phyloP scores from a whole-genome alignment of 768 basidiomycete species.

The Rhodosporidiobolus odoratus region DNA sequence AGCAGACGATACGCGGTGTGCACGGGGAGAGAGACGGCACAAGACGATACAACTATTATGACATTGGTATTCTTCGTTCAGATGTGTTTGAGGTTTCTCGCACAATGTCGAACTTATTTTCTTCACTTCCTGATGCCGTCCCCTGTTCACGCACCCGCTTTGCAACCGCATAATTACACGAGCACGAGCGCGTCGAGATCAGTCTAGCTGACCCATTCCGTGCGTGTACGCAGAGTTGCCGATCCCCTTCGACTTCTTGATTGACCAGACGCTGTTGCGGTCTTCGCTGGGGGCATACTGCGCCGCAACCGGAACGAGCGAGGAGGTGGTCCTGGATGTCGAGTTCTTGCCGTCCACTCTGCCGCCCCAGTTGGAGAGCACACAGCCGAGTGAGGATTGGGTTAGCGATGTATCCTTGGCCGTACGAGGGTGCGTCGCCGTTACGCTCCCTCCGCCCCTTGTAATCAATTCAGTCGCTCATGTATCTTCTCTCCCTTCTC shows the following conservation, averaged over 20 bases:
- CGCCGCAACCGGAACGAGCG: constrained; percentile 60
- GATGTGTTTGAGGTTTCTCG: constrained; percentile 40
- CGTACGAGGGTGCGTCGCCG: constrained; percentile 22
- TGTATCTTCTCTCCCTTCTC: not conserved
- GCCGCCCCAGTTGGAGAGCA: constrained; percentile 73
- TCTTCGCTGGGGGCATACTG: constrained; percentile 58
- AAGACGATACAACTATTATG: constrained; percentile 30
- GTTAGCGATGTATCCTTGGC: constrained; percentile 60
- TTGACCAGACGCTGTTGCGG: constrained; percentile 57
- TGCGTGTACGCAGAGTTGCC: constrained; percentile 47
- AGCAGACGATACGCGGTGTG: not conserved
- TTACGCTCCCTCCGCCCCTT: constrained; percentile 9
- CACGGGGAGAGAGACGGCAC: not conserved
- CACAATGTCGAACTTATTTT: constrained; percentile 33
- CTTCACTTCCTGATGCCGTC: constrained; percentile 40
- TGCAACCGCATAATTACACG: too few species aligned
- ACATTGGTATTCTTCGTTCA: constrained; percentile 41
- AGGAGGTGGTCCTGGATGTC: constrained; percentile 87
- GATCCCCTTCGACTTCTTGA: constrained; percentile 87
- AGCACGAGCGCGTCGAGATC: too few species aligned
- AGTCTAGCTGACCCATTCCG: not conserved
- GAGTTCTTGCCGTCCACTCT: constrained; percentile 86
- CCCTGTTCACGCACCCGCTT: not conserved
- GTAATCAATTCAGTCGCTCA: constrained; percentile 7
- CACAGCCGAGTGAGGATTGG: constrained; percentile 87